Conservation (phyloP, 768 basidiomycete genomes). For the Mycena capillaripes region DNA sequence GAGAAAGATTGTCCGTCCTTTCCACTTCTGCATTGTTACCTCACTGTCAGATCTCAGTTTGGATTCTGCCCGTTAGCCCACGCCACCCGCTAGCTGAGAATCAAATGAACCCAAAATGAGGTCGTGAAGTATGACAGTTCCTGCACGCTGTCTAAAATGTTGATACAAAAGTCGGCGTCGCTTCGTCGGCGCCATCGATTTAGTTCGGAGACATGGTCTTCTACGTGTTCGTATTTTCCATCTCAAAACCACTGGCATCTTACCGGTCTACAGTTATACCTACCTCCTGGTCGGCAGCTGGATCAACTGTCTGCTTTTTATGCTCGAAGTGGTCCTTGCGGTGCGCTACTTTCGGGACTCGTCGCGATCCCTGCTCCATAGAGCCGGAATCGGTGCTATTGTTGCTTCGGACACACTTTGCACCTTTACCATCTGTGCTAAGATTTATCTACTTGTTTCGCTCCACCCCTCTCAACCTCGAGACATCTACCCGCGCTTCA, state of each 20-base stretch:
- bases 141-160: no score
- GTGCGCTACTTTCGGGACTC: slow-evolving; percentile 5
- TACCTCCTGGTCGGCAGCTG: neutral
- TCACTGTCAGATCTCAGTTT: no score
- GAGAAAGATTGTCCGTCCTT: no score
- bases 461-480: neutral
- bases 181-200: neutral
- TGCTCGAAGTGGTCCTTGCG: neutral
- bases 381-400: neutral
- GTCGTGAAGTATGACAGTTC: no score
- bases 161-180: no score
- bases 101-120: no score
- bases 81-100: no score
- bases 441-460: neutral
- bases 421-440: neutral
- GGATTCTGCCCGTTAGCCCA: no score
- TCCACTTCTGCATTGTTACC: no score
- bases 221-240: neutral
- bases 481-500: neutral
- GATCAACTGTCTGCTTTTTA: slow-evolving; percentile 13
- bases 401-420: neutral
- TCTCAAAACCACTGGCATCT: neutral
- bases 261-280: neutral
- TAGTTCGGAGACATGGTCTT: neutral
- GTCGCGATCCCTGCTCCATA: slow-evolving; percentile 1